Percentiles rank a stretch among this genome's conserved stretches.
Evolutionary conservation across 768 basidiomycete species (phyloP).

Genomic region (Arthromyces matolae): DNA sequence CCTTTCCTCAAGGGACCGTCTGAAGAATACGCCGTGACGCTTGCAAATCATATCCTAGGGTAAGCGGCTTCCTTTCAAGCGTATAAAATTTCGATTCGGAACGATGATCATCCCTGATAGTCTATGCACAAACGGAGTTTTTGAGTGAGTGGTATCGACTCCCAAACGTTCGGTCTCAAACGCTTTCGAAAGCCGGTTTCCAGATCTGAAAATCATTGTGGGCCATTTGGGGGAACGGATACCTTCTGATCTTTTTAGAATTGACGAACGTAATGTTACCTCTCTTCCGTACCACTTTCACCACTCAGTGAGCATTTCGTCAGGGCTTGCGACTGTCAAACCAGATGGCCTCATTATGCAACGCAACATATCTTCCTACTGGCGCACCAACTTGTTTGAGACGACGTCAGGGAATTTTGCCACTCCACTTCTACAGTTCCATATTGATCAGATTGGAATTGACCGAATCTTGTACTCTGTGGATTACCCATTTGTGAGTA

Average conservation of each 20-base stretch:
- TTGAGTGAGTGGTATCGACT: slow-evolving; percentile 27
- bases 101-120: slow-evolving; percentile 15
- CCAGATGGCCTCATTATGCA: slow-evolving; percentile 34
- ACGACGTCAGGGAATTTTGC: slow-evolving; percentile 41
- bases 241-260: slow-evolving; percentile 38
- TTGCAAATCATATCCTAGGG: slow-evolving; percentile 39
- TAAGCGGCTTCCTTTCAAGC: slow-evolving; percentile 7
- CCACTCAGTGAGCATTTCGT: neutral
- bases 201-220: slow-evolving; percentile 36
- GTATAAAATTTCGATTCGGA: neutral
- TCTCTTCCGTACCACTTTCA: neutral
- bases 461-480: slow-evolving; percentile 40
- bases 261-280: slow-evolving; percentile 31
- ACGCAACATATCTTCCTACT: slow-evolving; percentile 34
- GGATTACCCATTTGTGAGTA: slow-evolving; percentile 32
- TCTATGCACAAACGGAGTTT: slow-evolving; percentile 36
- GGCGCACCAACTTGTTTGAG: slow-evolving; percentile 36
- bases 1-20: slow-evolving; percentile 29
- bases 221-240: slow-evolving; percentile 42
- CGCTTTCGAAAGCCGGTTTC: slow-evolving; percentile 33
- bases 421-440: slow-evolving; percentile 35
- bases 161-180: neutral
- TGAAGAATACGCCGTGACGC: slow-evolving; percentile 36
- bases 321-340: slow-evolving; percentile 29
- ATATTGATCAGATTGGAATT: slow-evolving; percentile 36